Percentiles rank a stretch among this genome's conserved stretches.
Conservation (phyloP, 768 basidiomycete species). For the Suillus americanus region DNA sequence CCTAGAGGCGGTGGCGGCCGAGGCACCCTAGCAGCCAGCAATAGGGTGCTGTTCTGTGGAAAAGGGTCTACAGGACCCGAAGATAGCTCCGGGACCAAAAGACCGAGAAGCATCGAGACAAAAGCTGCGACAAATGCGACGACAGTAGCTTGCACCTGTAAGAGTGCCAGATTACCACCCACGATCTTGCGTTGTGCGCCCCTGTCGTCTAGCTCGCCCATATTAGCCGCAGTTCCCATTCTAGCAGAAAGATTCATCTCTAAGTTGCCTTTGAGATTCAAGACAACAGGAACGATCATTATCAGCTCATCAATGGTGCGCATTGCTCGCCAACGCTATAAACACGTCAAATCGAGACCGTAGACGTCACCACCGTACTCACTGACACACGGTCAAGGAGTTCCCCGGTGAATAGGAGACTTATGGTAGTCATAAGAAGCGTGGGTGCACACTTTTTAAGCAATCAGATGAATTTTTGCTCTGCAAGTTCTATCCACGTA, state of each 20-base stretch:
- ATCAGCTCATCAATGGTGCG: constrained; percentile 90
- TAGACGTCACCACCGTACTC: constrained; percentile 22
- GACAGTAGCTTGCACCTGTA: constrained; percentile 91
- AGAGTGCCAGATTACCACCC: constrained; percentile 76
- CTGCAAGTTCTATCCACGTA: constrained; percentile 30
- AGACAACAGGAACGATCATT: constrained; percentile 91
- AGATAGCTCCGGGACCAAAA: constrained; percentile 47
- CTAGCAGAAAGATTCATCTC: constrained; percentile 99
- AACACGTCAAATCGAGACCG: constrained; percentile 3
- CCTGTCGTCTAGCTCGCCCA: constrained; percentile 85
- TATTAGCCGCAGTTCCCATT: constrained; percentile 91
- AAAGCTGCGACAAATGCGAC: constrained; percentile 87
- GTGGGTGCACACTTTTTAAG: constrained; percentile 76
- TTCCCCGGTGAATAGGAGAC: constrained; percentile 88
- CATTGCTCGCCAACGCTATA: constrained; percentile 87
- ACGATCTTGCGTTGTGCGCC: constrained; percentile 62
- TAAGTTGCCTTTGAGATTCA: constrained; percentile 96
- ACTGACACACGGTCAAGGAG: constrained; percentile 87
- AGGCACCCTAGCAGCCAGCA: constrained; percentile 17
- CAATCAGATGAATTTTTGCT: constrained; percentile 7
- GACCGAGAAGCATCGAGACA: constrained; percentile 71
- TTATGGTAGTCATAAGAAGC: constrained; percentile 78
- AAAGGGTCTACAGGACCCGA: constrained; percentile 7
- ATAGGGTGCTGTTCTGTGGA: constrained; percentile 15
- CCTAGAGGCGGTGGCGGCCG: constrained; percentile 25